Base-by-base conservation (phyloP, 1,284 basidiomycete species). In the Bondarzewia mesenterica region DNA sequence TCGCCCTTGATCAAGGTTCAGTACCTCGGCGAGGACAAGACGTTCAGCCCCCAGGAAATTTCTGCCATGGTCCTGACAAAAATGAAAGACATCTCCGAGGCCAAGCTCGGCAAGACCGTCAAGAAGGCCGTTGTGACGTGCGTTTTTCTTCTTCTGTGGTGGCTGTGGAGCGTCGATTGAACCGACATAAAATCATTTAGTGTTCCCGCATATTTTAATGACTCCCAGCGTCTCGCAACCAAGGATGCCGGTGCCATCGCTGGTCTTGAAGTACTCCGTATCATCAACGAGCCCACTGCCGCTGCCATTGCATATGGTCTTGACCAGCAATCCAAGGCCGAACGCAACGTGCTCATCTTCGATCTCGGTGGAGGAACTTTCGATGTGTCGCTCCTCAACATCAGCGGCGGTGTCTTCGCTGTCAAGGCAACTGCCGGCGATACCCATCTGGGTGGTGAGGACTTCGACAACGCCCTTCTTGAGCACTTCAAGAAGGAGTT, bases 11-110 rank as follows among this genome's bases (percentile, higher is more conserved):
- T 99, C 76, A 84, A 90, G 74, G 93, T 99, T 61, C 80, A 92
- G 65, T 94, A 95, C 76, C 82, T 90, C 60, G 82, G 82, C 55
- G 93, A 97, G 64, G 87, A 90, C 58, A 98, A 97, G 78, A 86
- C 84, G 55, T 98, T 98, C 75, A 92, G 86, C 58, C 93, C 93
- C 50, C 93, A 97, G 71, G 93, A 97, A 70, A 95, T 99, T 68
- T 98, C 95, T 16, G 86, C 95, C 57, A 98, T 99, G 95, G 94
- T 99, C 60, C 84, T 99, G 60, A 79, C 78, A 61, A 99, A 98
- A 78, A 97, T 99, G 92, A 98, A 95, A 82, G 95, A 98, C 73
- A 96, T 93, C 59, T 93, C 94, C 52, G 95, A 97, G 77, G 93
- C 94, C 47, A 96, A 97, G 75, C 90, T 98, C 60, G 95, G 93